Evolutionary conservation across 2,329 filamentous ascomycete genomes (phyloP).

Genomic region (Apiospora malaysiana): DNA sequence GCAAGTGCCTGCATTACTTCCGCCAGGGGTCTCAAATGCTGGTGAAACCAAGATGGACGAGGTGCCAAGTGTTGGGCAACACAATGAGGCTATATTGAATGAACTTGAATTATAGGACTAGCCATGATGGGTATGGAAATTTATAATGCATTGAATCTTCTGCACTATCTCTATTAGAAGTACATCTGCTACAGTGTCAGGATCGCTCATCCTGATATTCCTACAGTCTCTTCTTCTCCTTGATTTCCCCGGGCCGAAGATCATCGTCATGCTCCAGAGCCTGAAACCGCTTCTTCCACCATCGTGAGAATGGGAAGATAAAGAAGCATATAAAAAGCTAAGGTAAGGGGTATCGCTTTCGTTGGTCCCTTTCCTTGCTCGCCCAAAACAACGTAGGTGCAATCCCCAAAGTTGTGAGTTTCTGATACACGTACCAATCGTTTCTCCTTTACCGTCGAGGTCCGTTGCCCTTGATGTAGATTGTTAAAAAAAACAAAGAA

Average conservation of each 20-base stretch:
- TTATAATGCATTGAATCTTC: constrained; percentile 16
- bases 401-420: constrained; percentile 16
- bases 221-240: constrained; percentile 18
- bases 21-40: constrained; percentile 47
- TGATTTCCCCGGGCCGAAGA: not conserved
- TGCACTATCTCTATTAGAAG: constrained; percentile 22
- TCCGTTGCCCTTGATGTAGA: constrained; percentile 19
- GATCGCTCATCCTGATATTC: constrained; percentile 15
- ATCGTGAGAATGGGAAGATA: not conserved
- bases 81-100: constrained; percentile 52
- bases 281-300: constrained; percentile 6
- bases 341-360: constrained; percentile 21
- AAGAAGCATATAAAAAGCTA: constrained; percentile 18
- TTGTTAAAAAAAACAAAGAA: not conserved
- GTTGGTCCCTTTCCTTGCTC: constrained; percentile 10
- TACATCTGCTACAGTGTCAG: constrained; percentile 20
- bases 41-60: constrained; percentile 46
- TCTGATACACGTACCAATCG: constrained; percentile 38
- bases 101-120: constrained; percentile 46
- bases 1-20: constrained; percentile 53
- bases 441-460: constrained; percentile 31
- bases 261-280: constrained; percentile 3
- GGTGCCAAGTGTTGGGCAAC: constrained; percentile 56
- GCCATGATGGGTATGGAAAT: not conserved
- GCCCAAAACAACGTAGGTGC: constrained; percentile 14